A percentile compares a stretch with the other conserved stretches of the same genome.
Evolutionary conservation across 1,284 basidiomycete species (phyloP).

Genomic region (Marasmius tenuissimus): DNA sequence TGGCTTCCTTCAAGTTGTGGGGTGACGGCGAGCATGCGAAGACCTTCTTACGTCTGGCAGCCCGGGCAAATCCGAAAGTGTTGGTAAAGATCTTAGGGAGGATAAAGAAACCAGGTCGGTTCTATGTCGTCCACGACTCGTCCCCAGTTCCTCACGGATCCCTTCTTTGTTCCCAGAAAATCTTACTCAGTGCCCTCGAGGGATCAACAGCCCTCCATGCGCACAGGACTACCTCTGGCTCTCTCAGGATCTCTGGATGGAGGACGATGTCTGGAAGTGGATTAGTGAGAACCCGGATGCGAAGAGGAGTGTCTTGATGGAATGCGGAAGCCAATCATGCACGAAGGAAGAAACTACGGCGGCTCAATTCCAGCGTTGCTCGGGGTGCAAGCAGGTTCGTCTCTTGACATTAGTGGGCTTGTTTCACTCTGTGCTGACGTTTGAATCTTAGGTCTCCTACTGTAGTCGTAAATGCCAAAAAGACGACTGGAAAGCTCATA

Average conservation of each 20-base stretch:
- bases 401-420: not conserved
- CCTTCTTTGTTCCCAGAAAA: not conserved
- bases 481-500: constrained; percentile 33
- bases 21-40: constrained; percentile 29
- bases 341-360: constrained; percentile 14
- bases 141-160: not conserved
- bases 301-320: constrained; percentile 19
- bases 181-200: not conserved
- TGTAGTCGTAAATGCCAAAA: constrained; percentile 33
- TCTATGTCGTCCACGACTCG: not conserved
- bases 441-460: constrained; percentile 25
- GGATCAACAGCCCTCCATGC: constrained; percentile 28
- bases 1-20: constrained; percentile 32
- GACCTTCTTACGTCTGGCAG: constrained; percentile 30
- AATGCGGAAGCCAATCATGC: constrained; percentile 17
- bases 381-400: constrained; percentile 19
- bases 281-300: constrained; percentile 25
- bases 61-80: constrained; percentile 26
- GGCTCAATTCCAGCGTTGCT: constrained; percentile 16
- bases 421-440: not conserved
- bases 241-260: constrained; percentile 35
- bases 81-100: constrained; percentile 30
- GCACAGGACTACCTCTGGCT: constrained; percentile 38
- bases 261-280: constrained; percentile 32
- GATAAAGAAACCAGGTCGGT: constrained; percentile 28